Evolutionary conservation across 345 rosid species (phyloP).

Genomic region (Arabis hirsuta): DNA sequence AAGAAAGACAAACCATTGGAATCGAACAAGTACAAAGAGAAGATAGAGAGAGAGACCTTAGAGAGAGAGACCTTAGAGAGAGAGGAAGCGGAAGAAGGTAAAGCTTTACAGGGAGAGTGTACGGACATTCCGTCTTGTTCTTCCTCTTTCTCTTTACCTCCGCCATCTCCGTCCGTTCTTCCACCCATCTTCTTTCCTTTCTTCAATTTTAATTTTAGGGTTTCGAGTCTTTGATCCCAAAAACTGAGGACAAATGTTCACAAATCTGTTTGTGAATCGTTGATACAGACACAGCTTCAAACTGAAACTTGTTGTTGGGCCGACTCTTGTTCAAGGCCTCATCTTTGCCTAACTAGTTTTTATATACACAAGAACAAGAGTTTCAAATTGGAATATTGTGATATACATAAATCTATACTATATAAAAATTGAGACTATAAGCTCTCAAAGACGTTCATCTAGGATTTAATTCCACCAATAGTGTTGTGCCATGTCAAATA

Average conservation of each 20-base stretch:
- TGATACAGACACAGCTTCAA: too few relatives aligned
- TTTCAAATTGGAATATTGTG: too few relatives aligned
- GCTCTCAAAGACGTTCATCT: too few relatives aligned
- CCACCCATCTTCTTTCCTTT: conserved; percentile 33
- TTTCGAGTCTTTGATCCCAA: conserved; percentile 32
- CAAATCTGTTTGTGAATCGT: conserved; percentile 6
- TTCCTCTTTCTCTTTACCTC: conserved; percentile 54
- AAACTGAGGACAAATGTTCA: neutral
- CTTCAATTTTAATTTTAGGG: conserved; percentile 33
- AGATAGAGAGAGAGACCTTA: neutral
- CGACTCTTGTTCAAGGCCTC: conserved; percentile 13
- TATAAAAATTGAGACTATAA: too few relatives aligned
- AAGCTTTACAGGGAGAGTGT: conserved; percentile 94
- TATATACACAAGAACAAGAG: too few relatives aligned
- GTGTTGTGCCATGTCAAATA: too few relatives aligned
- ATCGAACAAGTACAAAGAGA: neutral
- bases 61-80: conserved; percentile 68
- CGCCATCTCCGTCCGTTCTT: conserved; percentile 45
- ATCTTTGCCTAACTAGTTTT: neutral
- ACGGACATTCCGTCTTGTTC: conserved; percentile 94
- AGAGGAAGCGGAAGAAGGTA: conserved; percentile 95
- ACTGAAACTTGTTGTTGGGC: conserved; percentile 1
- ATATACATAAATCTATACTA: too few relatives aligned
- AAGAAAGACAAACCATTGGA: conserved; percentile 15
- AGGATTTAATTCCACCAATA: too few relatives aligned